These are phyloP conservation scores for Alternaria triticina DNA, from an alignment of 2,329 filamentous ascomycete species.

Conservation along the genomic window DNA sequence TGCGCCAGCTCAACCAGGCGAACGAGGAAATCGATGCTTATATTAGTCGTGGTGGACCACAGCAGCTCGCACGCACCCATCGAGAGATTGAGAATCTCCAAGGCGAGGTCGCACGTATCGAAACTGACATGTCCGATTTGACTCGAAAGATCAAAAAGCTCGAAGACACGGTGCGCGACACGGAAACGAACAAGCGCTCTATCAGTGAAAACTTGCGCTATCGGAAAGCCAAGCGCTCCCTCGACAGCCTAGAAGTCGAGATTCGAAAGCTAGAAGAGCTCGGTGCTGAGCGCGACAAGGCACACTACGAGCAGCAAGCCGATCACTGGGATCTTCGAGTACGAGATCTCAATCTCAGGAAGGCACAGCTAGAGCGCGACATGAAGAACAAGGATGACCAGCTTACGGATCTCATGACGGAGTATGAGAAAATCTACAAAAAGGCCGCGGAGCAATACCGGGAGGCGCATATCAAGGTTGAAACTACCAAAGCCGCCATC, in stretches of 20 bases:
- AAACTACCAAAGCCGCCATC: constrained; percentile 89
- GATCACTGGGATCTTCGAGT: constrained; percentile 68
- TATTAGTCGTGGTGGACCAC: constrained; percentile 74
- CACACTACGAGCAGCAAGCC: constrained; percentile 74
- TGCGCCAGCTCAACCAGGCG: constrained; percentile 77
- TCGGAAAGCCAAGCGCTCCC: constrained; percentile 73
- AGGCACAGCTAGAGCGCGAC: constrained; percentile 74
- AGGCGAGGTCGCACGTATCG: constrained; percentile 67
- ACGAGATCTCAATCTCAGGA: constrained; percentile 73
- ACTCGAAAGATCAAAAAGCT: constrained; percentile 77
- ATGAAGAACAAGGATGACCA: constrained; percentile 87
- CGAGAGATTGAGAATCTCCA: constrained; percentile 73
- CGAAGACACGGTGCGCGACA: constrained; percentile 77
- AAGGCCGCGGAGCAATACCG: constrained; percentile 81
- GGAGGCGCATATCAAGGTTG: constrained; percentile 86
- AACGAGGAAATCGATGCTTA: constrained; percentile 83
- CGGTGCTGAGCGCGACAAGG: constrained; percentile 82
- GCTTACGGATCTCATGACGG: constrained; percentile 71
- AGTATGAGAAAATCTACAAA: constrained; percentile 88
- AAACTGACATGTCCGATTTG: constrained; percentile 71
- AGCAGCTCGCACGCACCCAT: constrained; percentile 72
- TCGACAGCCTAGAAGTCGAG: constrained; percentile 71
- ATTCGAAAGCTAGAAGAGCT: constrained; percentile 77
- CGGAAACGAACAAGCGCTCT: constrained; percentile 81
- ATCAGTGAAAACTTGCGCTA: constrained; percentile 90